These are phyloP conservation scores for Calonectria ilicicola DNA, from an alignment of 2,329 filamentous ascomycete genomes.

Conservation along the genomic window DNA sequence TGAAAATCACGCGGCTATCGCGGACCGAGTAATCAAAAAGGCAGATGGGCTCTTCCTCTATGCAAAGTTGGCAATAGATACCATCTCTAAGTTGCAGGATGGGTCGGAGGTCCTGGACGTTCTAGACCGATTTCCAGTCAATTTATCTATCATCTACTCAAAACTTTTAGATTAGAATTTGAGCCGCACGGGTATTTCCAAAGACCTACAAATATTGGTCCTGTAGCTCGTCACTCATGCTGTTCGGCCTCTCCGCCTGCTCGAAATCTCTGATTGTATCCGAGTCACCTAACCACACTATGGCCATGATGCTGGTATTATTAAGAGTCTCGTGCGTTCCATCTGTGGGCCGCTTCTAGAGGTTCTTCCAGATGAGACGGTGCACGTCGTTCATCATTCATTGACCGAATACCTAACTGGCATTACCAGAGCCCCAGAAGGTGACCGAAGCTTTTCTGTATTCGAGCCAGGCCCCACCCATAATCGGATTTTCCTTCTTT, in stretches of 20 bases:
- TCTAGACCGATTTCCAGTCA: constrained; percentile 5
- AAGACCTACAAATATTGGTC: constrained; percentile 50
- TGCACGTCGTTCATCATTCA: constrained; percentile 61
- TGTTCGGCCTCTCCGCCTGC: constrained; percentile 53
- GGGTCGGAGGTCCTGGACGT: not conserved
- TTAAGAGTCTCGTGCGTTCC: constrained; percentile 53
- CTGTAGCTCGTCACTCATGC: constrained; percentile 57
- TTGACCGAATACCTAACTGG: constrained; percentile 58
- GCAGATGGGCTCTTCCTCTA: constrained; percentile 36
- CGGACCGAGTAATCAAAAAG: constrained; percentile 46
- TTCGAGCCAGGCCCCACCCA: not conserved
- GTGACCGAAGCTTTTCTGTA: not conserved
- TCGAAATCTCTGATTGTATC: constrained; percentile 51
- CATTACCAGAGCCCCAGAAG: not conserved
- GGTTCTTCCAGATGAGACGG: constrained; percentile 57
- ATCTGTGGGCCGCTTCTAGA: constrained; percentile 59
- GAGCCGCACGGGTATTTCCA: constrained; percentile 43
- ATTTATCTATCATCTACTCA: constrained; percentile 22
- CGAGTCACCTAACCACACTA: not conserved
- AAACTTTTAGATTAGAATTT: constrained; percentile 20
- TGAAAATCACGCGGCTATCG: constrained; percentile 17
- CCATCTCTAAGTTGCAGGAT: not conserved
- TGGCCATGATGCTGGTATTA: constrained; percentile 12
- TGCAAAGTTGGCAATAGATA: constrained; percentile 41
- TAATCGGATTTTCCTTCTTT: not conserved